Percentiles rank a stretch among this genome's conserved stretches.
Evolutionary conservation across 2,329 filamentous ascomycete species (phyloP).

Genomic region (Colletotrichum spaethianum): DNA sequence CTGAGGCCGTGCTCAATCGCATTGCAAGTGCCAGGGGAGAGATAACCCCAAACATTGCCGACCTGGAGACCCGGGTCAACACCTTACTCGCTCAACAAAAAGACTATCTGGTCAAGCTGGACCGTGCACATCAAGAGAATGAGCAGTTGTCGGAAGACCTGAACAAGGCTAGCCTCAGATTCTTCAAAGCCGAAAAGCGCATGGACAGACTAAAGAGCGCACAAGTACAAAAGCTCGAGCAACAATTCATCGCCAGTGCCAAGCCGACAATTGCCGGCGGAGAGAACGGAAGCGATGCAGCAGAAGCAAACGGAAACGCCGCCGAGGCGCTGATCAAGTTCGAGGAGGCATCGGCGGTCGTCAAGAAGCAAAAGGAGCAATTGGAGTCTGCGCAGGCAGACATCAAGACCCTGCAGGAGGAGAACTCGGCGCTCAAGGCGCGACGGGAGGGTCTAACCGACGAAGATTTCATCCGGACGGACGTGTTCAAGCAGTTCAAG

Average conservation of each 20-base stretch:
- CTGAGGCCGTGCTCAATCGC: slow-evolving; percentile 77
- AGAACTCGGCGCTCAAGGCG: slow-evolving; percentile 81
- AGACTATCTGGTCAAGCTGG: slow-evolving; percentile 81
- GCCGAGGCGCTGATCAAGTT: slow-evolving; percentile 82
- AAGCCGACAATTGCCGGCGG: slow-evolving; percentile 62
- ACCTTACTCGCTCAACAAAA: slow-evolving; percentile 87
- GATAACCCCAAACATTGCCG: slow-evolving; percentile 76
- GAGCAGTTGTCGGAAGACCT: slow-evolving; percentile 88
- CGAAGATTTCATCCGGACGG: slow-evolving; percentile 93
- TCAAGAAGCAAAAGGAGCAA: slow-evolving; percentile 90
- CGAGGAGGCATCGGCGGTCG: slow-evolving; percentile 82
- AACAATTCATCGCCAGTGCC: slow-evolving; percentile 83
- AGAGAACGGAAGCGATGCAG: slow-evolving; percentile 68
- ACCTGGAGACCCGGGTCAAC: slow-evolving; percentile 82
- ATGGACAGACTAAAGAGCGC: slow-evolving; percentile 90
- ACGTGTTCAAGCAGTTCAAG: slow-evolving; percentile 93
- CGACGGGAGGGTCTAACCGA: slow-evolving; percentile 83
- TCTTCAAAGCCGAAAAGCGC: slow-evolving; percentile 96
- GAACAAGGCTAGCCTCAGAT: slow-evolving; percentile 89
- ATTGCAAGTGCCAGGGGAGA: slow-evolving; percentile 66
- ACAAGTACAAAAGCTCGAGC: slow-evolving; percentile 92
- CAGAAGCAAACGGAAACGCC: slow-evolving; percentile 68
- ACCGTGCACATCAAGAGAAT: slow-evolving; percentile 83
- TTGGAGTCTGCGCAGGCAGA: slow-evolving; percentile 84
- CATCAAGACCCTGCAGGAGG: slow-evolving; percentile 80